A percentile compares a stretch with the other conserved stretches of the same genome.
phyloP scores from a whole-genome alignment of 345 rosid genomes.

The Laguncularia racemosa region DNA sequence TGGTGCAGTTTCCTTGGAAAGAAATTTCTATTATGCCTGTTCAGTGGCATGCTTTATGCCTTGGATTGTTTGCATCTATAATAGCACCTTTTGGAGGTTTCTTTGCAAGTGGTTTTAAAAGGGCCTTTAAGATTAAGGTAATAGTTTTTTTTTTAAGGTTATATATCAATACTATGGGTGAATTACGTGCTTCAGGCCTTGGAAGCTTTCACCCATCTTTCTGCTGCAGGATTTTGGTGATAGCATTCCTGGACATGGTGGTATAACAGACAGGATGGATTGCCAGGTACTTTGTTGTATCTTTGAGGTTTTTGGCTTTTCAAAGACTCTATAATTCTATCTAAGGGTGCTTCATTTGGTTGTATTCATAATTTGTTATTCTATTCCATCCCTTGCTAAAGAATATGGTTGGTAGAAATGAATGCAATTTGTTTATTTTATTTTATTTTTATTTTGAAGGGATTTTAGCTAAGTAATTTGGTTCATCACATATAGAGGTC shows the following conservation, averaged over 20 bases:
- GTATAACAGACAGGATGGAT: slow-evolving; percentile 95
- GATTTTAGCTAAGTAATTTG: no score
- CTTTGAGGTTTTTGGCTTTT: not conserved
- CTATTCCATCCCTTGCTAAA: no score
- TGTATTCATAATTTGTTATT: no score
- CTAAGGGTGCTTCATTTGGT: no score
- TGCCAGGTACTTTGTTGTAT: slow-evolving; percentile 55
- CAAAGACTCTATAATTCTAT: not conserved
- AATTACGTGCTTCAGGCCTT: not conserved
- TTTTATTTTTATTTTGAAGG: not conserved
- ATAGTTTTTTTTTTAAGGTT: not conserved
- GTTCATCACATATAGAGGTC: no score
- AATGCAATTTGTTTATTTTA: not conserved
- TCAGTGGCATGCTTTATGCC: slow-evolving; percentile 90
- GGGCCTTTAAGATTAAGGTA: slow-evolving; percentile 97
- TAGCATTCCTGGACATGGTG: slow-evolving; percentile 99
- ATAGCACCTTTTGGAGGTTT: slow-evolving; percentile 99
- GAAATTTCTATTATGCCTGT: slow-evolving; percentile 78
- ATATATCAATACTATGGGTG: not conserved
- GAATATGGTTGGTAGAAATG: no score
- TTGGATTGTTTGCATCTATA: slow-evolving; percentile 93
- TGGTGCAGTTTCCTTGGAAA: slow-evolving; percentile 78
- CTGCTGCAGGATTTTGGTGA: slow-evolving; percentile 86
- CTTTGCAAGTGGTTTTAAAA: slow-evolving; percentile 94
- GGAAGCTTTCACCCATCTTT: not conserved